Evolutionary conservation across 768 basidiomycete species (phyloP).

Genomic region (Lyophyllum atratum): DNA sequence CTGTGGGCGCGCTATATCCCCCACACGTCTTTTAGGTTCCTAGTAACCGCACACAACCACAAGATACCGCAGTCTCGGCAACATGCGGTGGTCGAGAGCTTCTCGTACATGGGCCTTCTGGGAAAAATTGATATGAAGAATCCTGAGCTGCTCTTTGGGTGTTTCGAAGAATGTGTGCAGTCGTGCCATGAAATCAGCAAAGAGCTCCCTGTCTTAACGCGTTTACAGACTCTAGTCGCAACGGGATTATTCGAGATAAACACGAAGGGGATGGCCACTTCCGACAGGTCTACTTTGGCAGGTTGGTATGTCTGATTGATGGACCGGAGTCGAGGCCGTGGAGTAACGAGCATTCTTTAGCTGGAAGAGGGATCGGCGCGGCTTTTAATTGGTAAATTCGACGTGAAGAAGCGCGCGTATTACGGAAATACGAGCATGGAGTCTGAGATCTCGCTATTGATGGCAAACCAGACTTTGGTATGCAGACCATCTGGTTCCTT

Average conservation of each 20-base stretch:
- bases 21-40: constrained; percentile 80
- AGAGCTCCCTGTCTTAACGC: background rate
- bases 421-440: constrained; percentile 99
- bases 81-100: constrained; percentile 69
- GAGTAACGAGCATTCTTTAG: constrained; percentile 17
- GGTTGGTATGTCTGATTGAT: constrained; percentile 63
- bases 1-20: constrained; percentile 63
- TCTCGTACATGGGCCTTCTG: constrained; percentile 81
- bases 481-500: constrained; percentile 11
- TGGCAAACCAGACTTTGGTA: constrained; percentile 95
- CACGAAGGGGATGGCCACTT: constrained; percentile 70
- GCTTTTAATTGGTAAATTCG: constrained; percentile 65
- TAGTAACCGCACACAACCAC: constrained; percentile 73
- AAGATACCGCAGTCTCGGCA: constrained; percentile 71
- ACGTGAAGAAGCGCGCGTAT: constrained; percentile 87
- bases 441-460: constrained; percentile 89
- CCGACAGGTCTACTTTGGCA: constrained; percentile 77
- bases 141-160: constrained; percentile 71
- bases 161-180: constrained; percentile 85
- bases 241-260: constrained; percentile 44
- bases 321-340: background rate
- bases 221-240: constrained; percentile 48
- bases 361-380: constrained; percentile 72
- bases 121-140: constrained; percentile 82
- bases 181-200: background rate